phyloP scores from a whole-genome alignment of 1,139 yeast genomes.

The Candida mesenterica region DNA sequence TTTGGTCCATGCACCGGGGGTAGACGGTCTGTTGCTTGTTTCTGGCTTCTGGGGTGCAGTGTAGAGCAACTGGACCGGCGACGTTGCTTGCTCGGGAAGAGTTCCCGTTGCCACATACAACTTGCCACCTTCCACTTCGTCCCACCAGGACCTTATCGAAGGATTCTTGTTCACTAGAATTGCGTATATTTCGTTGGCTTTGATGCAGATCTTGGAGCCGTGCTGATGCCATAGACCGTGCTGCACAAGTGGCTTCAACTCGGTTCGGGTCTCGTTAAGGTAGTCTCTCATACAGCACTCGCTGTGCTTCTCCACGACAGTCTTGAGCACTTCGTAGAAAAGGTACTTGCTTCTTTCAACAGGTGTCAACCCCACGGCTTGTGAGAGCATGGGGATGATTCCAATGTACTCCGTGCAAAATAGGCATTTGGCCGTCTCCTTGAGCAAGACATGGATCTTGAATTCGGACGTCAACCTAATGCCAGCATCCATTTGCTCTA shows the following conservation, averaged over 20 bases:
- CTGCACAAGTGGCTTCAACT: slow-evolving; percentile 31
- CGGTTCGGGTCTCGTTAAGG: slow-evolving; percentile 21
- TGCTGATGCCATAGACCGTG: slow-evolving; percentile 31
- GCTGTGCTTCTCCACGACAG: slow-evolving; percentile 27
- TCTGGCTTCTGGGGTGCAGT: too few relatives aligned
- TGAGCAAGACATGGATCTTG: slow-evolving; percentile 26
- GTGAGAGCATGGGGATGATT: slow-evolving; percentile 34
- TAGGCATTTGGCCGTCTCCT: slow-evolving; percentile 20
- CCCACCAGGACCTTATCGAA: slow-evolving; percentile 20
- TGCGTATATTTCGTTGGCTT: slow-evolving; percentile 22
- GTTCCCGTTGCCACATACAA: too few relatives aligned
- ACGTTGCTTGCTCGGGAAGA: too few relatives aligned
- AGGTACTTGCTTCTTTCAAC: slow-evolving; percentile 14
- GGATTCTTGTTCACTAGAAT: slow-evolving; percentile 3
- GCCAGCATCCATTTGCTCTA: slow-evolving; percentile 15
- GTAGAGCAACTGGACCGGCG: too few relatives aligned
- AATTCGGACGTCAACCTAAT: slow-evolving; percentile 19
- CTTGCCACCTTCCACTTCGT: slow-evolving; percentile 26
- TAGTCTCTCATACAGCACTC: slow-evolving; percentile 38
- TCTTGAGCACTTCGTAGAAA: slow-evolving; percentile 28
- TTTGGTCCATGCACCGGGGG: too few relatives aligned
- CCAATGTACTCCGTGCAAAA: slow-evolving; percentile 32
- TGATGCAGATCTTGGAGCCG: slow-evolving; percentile 18
- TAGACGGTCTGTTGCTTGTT: too few relatives aligned
- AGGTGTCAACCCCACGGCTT: slow-evolving; percentile 29